Evolutionary conservation across 768 basidiomycete species (phyloP).

Genomic region (button mushroom (Agaricus bisporus)): DNA sequence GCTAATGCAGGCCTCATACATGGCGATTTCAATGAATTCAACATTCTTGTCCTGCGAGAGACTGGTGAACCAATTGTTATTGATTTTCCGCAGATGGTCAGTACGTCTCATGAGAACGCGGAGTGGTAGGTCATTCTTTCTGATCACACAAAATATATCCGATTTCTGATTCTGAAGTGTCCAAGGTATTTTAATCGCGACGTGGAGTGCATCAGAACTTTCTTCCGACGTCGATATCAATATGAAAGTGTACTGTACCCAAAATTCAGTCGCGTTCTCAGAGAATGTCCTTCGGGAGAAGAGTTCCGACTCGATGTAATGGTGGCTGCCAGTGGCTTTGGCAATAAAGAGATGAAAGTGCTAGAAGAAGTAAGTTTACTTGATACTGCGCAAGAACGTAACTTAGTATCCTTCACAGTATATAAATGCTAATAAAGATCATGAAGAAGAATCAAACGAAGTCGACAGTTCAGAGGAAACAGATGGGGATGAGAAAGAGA

Average conservation of each 20-base stretch:
- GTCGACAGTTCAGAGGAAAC: conserved; percentile 19
- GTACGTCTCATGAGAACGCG: conserved; percentile 92
- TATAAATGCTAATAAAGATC: conserved; percentile 40
- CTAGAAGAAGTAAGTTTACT: conserved; percentile 70
- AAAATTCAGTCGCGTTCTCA: conserved; percentile 64
- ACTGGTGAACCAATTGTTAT: conserved; percentile 80
- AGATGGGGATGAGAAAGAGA: conserved; percentile 30
- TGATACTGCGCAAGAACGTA: conserved; percentile 14
- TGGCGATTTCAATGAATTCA: conserved; percentile 99
- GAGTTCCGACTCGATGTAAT: conserved; percentile 84
- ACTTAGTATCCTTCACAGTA: conserved; percentile 38
- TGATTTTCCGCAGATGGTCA: conserved; percentile 99
- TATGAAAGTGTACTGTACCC: conserved; percentile 92
- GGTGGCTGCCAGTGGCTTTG: conserved; percentile 93
- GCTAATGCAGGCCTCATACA: conserved; percentile 95
- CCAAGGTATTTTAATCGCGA: conserved; percentile 97
- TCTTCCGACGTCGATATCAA: conserved; percentile 85
- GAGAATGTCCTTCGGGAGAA: conserved; percentile 34
- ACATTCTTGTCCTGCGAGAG: conserved; percentile 85
- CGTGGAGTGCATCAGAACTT: conserved; percentile 91
- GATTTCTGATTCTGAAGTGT: conserved; percentile 8
- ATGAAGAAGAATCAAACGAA: conserved; percentile 22
- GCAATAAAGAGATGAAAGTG: conserved; percentile 71
- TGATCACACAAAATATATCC: conserved; percentile 8
- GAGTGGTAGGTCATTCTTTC: conserved; percentile 63